phyloP scores from a whole-genome alignment of 129 eudicot genomes.

The Helianthus tuberosus region DNA sequence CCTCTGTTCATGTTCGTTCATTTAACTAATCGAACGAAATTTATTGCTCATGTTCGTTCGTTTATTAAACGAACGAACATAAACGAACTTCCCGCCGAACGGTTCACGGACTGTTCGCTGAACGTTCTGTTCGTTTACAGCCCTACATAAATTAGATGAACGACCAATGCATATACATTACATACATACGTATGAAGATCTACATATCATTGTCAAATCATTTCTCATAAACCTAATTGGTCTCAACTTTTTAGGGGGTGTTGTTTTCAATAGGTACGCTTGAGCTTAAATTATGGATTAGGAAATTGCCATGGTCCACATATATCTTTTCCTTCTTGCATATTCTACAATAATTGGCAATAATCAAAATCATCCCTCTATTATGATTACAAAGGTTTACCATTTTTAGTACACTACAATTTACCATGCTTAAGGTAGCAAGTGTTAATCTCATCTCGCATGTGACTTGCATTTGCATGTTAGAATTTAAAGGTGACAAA shows the following conservation, averaged over 20 bases:
- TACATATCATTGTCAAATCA: slow-evolving; percentile 20
- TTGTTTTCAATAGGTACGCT: slow-evolving; percentile 33
- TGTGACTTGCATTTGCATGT: too few species aligned
- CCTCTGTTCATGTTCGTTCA: too few species aligned
- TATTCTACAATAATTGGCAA: slow-evolving; percentile 23
- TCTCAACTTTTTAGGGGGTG: slow-evolving; percentile 28
- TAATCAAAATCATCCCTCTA: slow-evolving; percentile 2
- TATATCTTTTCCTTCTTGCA: slow-evolving; percentile 18
- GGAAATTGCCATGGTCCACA: slow-evolving; percentile 31
- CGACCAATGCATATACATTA: neutral
- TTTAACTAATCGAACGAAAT: too few species aligned
- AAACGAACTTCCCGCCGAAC: too few species aligned
- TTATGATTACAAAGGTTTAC: neutral
- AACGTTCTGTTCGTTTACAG: too few species aligned
- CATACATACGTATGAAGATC: neutral
- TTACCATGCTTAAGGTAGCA: too few species aligned
- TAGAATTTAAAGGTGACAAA: too few species aligned
- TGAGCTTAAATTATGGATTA: slow-evolving; percentile 38
- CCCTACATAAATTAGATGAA: too few species aligned
- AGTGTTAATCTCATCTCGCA: too few species aligned
- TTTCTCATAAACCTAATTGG: slow-evolving; percentile 26
- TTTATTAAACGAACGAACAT: too few species aligned
- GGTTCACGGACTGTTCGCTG: too few species aligned
- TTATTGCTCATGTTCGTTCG: too few species aligned
- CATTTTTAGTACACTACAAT: neutral